phyloP scores from a whole-genome alignment of 2,329 filamentous ascomycete species.

The Penicillium concentricum region DNA sequence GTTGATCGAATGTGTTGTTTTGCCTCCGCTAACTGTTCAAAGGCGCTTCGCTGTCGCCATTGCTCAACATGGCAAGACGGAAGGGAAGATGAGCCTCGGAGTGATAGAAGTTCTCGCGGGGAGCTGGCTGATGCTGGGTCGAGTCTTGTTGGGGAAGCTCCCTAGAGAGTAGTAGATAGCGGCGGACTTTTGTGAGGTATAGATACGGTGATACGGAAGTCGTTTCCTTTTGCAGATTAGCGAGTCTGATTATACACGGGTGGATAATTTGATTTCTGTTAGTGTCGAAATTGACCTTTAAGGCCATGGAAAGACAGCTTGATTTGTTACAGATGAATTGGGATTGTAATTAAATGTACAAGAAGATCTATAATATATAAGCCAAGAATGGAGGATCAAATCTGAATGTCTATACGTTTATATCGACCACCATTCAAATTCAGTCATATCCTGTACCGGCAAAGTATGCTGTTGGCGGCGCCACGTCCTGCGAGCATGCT shows the following conservation, averaged over 20 bases:
- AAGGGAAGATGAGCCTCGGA: conserved; percentile 44
- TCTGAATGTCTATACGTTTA: conserved; percentile 1
- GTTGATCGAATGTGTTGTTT: background rate
- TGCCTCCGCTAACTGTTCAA: conserved; percentile 6
- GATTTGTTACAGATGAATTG: background rate
- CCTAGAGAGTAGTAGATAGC: background rate
- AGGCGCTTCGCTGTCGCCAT: conserved; percentile 54
- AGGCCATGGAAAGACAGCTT: background rate
- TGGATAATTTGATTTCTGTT: background rate
- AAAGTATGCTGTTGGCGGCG: background rate
- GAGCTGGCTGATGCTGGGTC: background rate
- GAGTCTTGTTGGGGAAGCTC: background rate
- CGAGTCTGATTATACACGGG: background rate
- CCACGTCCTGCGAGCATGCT: background rate
- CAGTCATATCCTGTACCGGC: background rate
- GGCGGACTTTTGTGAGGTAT: background rate
- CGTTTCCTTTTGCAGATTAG: background rate
- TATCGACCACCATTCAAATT: conserved; percentile 7
- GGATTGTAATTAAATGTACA: conserved; percentile 2
- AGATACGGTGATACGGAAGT: background rate
- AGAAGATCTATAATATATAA: background rate
- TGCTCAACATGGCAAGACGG: conserved; percentile 61
- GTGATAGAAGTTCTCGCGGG: background rate
- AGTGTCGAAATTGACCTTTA: background rate
- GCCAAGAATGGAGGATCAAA: background rate